A percentile compares a stretch with the other conserved stretches of the same genome.
phyloP scores from a whole-genome alignment of 345 rosid species.

The Murraya koenigii region DNA sequence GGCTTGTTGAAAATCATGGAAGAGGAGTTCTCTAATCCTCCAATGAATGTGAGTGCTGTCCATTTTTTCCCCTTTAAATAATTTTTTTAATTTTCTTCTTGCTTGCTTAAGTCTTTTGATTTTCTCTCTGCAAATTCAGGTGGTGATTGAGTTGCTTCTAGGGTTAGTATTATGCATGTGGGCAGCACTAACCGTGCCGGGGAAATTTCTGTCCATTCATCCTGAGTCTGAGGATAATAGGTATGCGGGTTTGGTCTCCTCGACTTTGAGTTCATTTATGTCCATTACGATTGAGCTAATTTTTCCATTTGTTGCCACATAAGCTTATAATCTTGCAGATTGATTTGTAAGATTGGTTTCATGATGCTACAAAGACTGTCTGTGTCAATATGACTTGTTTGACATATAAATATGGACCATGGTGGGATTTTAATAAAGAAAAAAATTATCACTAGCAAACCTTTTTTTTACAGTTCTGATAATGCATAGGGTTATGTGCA shows the following conservation, averaged over 20 bases:
- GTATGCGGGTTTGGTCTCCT: conserved; percentile 33
- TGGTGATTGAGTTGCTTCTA: conserved; percentile 67
- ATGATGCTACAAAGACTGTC: neutral
- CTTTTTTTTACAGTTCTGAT: neutral
- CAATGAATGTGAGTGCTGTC: conserved; percentile 50
- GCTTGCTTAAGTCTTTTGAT: neutral
- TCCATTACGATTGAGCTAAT: neutral
- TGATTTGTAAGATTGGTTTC: neutral
- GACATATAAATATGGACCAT: neutral
- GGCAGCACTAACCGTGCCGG: conserved; percentile 91
- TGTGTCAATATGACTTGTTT: neutral
- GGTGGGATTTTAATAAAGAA: neutral
- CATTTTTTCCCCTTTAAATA: neutral
- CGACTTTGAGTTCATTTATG: neutral
- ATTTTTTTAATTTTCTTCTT: neutral
- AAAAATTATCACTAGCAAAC: neutral
- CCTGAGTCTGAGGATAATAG: conserved; percentile 95
- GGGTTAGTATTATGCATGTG: conserved; percentile 79
- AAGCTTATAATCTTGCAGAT: neutral
- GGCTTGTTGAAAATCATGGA: conserved; percentile 89
- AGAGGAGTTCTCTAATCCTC: conserved; percentile 85
- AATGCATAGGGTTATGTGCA: neutral
- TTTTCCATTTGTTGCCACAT: neutral
- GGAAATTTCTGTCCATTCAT: conserved; percentile 79
- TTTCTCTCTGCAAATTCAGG: conserved; percentile 36